phyloP scores from a whole-genome alignment of 148 eudicot genomes.

The Cornus florida region DNA sequence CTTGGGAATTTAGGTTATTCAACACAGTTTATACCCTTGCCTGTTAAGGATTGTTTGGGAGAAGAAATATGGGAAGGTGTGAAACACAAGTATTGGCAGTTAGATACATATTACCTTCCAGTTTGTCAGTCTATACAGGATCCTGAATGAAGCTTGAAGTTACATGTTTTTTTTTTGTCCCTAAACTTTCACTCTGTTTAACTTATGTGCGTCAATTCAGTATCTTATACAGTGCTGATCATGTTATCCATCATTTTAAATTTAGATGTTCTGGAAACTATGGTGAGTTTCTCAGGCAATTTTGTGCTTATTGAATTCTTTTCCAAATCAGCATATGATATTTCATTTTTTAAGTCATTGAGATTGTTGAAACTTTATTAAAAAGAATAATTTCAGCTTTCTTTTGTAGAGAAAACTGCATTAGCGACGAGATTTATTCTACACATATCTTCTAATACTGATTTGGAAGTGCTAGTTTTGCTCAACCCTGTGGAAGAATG shows the following conservation, averaged over 20 bases:
- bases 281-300: neutral
- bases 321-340: neutral
- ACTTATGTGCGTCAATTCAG: neutral
- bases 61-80: constrained; percentile 89
- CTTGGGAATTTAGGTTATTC: constrained; percentile 73
- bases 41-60: constrained; percentile 77
- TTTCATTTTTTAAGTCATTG: neutral
- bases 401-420: neutral
- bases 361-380: neutral
- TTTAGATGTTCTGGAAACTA: constrained; percentile 4
- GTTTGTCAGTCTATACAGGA: constrained; percentile 74
- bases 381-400: neutral
- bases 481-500: neutral
- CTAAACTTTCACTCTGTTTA: constrained; percentile 2
- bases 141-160: constrained; percentile 44
- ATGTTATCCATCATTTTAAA: neutral
- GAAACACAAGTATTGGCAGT: constrained; percentile 85
- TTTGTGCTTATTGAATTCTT: neutral
- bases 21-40: constrained; percentile 77
- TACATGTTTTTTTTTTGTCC: neutral
- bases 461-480: neutral
- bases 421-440: no score
- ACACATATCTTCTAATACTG: no score
- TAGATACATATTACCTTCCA: constrained; percentile 90
- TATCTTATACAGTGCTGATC: neutral